Percentiles rank a stretch among this genome's conserved stretches.
Evolutionary conservation across 257 asterid species (phyloP).

Genomic region (Sherardia arvensis): DNA sequence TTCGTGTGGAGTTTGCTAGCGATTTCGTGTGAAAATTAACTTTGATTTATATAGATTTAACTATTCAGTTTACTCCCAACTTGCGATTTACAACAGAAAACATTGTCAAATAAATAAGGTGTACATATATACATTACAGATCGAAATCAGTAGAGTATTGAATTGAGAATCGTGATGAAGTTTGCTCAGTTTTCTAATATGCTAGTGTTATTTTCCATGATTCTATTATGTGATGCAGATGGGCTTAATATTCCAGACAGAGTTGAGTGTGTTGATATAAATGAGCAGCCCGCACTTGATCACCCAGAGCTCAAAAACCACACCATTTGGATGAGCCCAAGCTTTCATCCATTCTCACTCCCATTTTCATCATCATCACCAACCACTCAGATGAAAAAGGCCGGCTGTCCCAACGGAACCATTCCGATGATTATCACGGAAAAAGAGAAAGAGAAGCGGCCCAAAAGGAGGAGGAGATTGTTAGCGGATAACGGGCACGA

Average conservation of each 20-base stretch:
- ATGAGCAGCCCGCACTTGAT: constrained; percentile 71
- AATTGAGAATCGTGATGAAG: too few relatives aligned
- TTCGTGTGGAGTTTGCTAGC: too few relatives aligned
- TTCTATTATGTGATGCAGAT: not conserved
- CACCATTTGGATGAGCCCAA: constrained; percentile 62
- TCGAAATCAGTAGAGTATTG: too few relatives aligned
- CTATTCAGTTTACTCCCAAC: too few relatives aligned
- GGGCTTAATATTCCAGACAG: constrained; percentile 49
- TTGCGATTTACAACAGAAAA: too few relatives aligned
- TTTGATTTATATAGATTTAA: too few relatives aligned
- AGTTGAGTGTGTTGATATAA: constrained; percentile 56
- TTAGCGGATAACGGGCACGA: constrained; percentile 33
- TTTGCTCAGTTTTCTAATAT: not conserved
- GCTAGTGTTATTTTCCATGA: not conserved
- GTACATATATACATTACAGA: too few relatives aligned
- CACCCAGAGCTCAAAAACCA: constrained; percentile 57
- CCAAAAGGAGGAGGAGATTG: constrained; percentile 13
- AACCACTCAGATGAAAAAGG: constrained; percentile 40
- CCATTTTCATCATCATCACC: constrained; percentile 6
- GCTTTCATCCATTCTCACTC: constrained; percentile 40
- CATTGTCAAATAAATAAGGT: too few relatives aligned
- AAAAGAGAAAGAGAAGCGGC: constrained; percentile 35
- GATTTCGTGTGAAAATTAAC: too few relatives aligned
- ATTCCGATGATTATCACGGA: constrained; percentile 52
- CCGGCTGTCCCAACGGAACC: constrained; percentile 57